phyloP scores from a whole-genome alignment of 1,284 basidiomycete genomes.

The Malassezia globosa region DNA sequence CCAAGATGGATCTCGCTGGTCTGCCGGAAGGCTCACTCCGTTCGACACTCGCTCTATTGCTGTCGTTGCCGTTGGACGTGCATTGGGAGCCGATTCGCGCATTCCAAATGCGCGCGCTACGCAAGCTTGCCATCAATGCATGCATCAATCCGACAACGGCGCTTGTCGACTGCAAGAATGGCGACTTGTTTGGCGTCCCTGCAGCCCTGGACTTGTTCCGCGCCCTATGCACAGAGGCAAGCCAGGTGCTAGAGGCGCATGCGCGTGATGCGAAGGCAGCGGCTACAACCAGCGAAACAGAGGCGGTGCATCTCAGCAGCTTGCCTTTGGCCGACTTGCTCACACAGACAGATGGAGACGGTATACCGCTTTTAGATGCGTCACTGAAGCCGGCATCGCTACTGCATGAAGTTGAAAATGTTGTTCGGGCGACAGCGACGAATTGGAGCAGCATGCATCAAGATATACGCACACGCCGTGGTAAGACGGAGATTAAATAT shows the following conservation, averaged over 20 bases:
- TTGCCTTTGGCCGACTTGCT: slow-evolving; percentile 18
- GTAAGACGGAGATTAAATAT: slow-evolving; percentile 52
- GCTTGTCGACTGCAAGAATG: slow-evolving; percentile 68
- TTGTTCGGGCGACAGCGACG: slow-evolving; percentile 23
- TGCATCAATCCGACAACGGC: slow-evolving; percentile 81
- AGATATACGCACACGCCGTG: slow-evolving; percentile 26
- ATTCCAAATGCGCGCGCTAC: slow-evolving; percentile 62
- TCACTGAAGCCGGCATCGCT: slow-evolving; percentile 26
- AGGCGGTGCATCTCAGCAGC: slow-evolving; percentile 7
- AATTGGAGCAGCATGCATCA: slow-evolving; percentile 41
- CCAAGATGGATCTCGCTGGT: slow-evolving; percentile 21
- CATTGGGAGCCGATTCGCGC: slow-evolving; percentile 61
- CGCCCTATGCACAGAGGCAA: slow-evolving; percentile 30
- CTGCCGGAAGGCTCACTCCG: slow-evolving; percentile 31
- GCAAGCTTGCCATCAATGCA: slow-evolving; percentile 74
- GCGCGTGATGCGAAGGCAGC: slow-evolving; percentile 23
- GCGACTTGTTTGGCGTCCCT: slow-evolving; percentile 51
- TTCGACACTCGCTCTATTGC: slow-evolving; percentile 28
- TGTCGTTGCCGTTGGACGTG: slow-evolving; percentile 36
- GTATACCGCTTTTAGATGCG: slow-evolving; percentile 28
- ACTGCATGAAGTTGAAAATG: slow-evolving; percentile 29
- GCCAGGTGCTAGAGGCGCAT: slow-evolving; percentile 31
- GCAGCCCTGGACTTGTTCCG: slow-evolving; percentile 33
- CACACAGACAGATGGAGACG: slow-evolving; percentile 17
- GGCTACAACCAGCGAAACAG: not conserved